These are phyloP conservation scores for Cruciata laevipes DNA, from an alignment of 257 asterid genomes.

Conservation along the genomic window DNA sequence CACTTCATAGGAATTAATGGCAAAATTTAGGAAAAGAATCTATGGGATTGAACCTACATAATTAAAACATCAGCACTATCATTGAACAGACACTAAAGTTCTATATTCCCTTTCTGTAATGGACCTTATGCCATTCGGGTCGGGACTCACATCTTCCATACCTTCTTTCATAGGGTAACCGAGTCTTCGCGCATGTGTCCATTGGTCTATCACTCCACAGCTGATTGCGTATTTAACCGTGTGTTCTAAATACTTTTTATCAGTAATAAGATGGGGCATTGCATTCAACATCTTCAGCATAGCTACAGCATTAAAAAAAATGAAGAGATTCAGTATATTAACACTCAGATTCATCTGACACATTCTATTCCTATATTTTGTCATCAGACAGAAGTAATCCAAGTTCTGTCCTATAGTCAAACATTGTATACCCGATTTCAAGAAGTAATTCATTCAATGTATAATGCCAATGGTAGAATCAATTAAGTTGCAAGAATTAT, in stretches of 20 bases:
- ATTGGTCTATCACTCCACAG: constrained; percentile 84
- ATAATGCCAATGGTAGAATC: not conserved
- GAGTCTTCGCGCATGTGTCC: constrained; percentile 59
- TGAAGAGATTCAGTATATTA: not conserved
- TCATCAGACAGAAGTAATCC: not conserved
- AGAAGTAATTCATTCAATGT: not conserved
- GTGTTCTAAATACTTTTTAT: constrained; percentile 60
- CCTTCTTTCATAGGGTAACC: constrained; percentile 94
- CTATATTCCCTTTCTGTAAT: constrained; percentile 74
- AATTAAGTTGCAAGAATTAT: not conserved
- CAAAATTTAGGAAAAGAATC: not conserved
- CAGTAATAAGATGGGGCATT: constrained; percentile 66
- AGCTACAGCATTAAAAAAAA: constrained; percentile 34
- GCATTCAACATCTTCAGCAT: constrained; percentile 63
- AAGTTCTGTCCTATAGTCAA: not conserved
- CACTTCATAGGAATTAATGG: constrained; percentile 10
- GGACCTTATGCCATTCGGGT: constrained; percentile 64
- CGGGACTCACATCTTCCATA: constrained; percentile 62
- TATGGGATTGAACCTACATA: not conserved
- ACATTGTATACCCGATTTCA: not conserved
- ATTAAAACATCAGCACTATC: constrained; percentile 9
- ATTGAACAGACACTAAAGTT: constrained; percentile 46
- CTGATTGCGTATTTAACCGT: constrained; percentile 67
- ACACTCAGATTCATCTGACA: not conserved
- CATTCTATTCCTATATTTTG: not conserved